Conservation (phyloP, 2,329 filamentous ascomycete species). For the Metarhizium humberi region DNA sequence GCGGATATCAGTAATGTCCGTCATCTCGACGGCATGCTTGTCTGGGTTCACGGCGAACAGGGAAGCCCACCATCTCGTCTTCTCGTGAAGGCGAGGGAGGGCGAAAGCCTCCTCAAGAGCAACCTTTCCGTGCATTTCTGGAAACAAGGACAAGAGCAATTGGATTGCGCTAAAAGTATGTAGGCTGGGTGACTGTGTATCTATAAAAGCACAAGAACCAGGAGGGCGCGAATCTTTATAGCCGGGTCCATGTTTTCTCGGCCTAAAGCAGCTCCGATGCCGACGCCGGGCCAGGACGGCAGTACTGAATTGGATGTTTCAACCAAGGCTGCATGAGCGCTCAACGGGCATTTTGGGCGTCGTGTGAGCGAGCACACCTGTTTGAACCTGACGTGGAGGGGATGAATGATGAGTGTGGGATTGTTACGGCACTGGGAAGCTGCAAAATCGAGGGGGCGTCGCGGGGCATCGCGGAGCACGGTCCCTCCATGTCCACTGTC, state of each 20-base stretch:
- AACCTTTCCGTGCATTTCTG: conserved; percentile 48
- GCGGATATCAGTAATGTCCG: conserved; percentile 29
- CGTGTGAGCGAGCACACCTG: too few relatives aligned
- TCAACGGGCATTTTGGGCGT: too few relatives aligned
- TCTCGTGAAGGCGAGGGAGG: conserved; percentile 47
- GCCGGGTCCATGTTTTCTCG: neutral
- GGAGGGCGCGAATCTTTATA: neutral
- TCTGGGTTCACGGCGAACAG: conserved; percentile 51
- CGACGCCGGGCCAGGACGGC: neutral
- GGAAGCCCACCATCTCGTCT: conserved; percentile 51
- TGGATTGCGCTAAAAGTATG: neutral
- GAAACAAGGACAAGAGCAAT: neutral
- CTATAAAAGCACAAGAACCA: neutral
- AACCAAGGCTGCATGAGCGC: too few relatives aligned
- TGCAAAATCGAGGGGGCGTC: neutral
- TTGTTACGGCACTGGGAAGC: neutral
- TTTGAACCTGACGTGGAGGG: too few relatives aligned
- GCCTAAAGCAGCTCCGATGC: neutral
- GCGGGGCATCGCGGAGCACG: neutral
- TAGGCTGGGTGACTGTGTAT: neutral
- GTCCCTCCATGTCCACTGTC: neutral
- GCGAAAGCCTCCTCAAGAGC: conserved; percentile 54
- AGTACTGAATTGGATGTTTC: neutral
- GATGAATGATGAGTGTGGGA: too few relatives aligned
- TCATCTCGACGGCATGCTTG: conserved; percentile 46